These are phyloP conservation scores for Ambrosiella xylebori DNA, from an alignment of 2,329 filamentous ascomycete genomes.

Conservation along the genomic window DNA sequence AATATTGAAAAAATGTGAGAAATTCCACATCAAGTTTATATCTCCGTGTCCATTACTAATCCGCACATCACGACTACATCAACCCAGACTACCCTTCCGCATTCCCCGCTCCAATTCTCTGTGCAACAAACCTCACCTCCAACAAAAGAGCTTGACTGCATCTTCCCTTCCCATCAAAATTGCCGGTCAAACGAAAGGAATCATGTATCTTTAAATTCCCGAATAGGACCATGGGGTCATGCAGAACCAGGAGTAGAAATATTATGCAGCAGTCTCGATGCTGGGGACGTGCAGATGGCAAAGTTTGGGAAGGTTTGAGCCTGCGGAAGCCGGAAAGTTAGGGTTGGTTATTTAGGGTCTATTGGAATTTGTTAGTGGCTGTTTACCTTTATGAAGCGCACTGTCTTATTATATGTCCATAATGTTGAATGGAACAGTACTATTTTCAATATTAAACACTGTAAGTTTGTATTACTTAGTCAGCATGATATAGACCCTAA, in stretches of 20 bases:
- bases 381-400: too few relatives aligned
- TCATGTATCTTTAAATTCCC: neutral
- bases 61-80: too few relatives aligned
- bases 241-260: neutral
- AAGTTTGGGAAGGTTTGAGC: neutral
- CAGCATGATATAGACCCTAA: too few relatives aligned
- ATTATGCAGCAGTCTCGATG: neutral
- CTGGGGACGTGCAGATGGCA: neutral
- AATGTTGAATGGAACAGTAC: too few relatives aligned
- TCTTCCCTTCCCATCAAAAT: neutral
- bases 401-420: too few relatives aligned
- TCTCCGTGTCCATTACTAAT: too few relatives aligned
- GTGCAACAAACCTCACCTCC: neutral
- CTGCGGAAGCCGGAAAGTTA: neutral
- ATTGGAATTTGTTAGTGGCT: neutral
- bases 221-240: neutral
- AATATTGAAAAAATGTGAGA: too few relatives aligned
- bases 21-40: too few relatives aligned
- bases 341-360: neutral
- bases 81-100: too few relatives aligned
- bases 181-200: neutral
- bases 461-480: too few relatives aligned
- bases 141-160: neutral
- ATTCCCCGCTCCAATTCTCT: too few relatives aligned
- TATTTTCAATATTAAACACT: too few relatives aligned